Conservation (phyloP, 192 early-diverging fungal genomes). For the Rhizoclosmatium sp. region DNA sequence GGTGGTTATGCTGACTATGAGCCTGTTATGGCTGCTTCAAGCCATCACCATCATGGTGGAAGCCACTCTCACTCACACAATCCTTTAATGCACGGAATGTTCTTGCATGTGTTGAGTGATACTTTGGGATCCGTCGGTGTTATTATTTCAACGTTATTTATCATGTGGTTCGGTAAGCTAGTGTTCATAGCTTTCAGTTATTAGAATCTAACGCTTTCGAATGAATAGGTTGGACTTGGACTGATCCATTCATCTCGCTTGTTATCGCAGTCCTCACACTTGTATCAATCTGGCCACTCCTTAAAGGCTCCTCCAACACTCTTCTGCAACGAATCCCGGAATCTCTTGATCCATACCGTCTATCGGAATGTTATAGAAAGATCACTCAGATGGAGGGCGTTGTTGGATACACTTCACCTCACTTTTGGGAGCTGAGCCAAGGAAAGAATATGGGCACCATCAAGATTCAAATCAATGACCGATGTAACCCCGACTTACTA, state of each 20-base stretch:
- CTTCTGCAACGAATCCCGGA: slow-evolving; percentile 55
- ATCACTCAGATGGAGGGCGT: slow-evolving; percentile 47
- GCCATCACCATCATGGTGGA: not conserved
- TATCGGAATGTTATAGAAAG: slow-evolving; percentile 42
- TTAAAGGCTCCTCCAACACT: slow-evolving; percentile 67
- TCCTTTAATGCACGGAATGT: slow-evolving; percentile 93
- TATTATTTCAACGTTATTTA: slow-evolving; percentile 90
- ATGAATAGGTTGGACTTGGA: slow-evolving; percentile 83
- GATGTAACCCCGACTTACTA: slow-evolving; percentile 41
- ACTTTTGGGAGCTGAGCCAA: slow-evolving; percentile 58
- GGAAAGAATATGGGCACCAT: slow-evolving; percentile 54
- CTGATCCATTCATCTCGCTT: slow-evolving; percentile 94
- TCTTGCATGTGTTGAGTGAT: slow-evolving; percentile 93
- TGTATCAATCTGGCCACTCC: slow-evolving; percentile 82
- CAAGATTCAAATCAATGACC: slow-evolving; percentile 45
- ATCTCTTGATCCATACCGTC: slow-evolving; percentile 20
- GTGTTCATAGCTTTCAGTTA: not conserved
- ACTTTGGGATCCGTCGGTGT: slow-evolving; percentile 96
- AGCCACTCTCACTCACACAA: slow-evolving; percentile 52
- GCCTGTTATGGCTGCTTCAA: not conserved
- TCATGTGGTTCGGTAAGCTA: slow-evolving; percentile 75
- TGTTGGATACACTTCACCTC: slow-evolving; percentile 48
- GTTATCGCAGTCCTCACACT: slow-evolving; percentile 90
- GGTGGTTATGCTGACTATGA: not conserved
- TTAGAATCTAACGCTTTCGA: not conserved